Evolutionary conservation across 73 alveolate species (phyloP), one percentile per base, ranked within the genome.

Genomic region (Paramecium caudatum): DNA sequence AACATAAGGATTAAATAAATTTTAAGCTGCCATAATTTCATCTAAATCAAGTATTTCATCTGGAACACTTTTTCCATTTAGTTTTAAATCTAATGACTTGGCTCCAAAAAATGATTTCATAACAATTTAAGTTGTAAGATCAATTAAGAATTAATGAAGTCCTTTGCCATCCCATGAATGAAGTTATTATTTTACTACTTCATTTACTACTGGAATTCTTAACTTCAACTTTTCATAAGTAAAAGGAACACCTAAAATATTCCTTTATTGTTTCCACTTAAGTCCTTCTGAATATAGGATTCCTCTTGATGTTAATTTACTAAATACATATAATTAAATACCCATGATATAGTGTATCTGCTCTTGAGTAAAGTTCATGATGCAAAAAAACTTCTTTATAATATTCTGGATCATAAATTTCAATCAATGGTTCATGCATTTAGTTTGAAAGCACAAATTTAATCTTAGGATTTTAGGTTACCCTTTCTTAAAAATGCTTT

Each of bases 361-460:
- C 46, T 43, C 46, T 70, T 33, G 15, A 10, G 30, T 39, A 70
- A 37, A 25, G 37, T 19, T 70, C 15, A 70, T 70, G 87, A 6
- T 70, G 17, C 13, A 39, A 16, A 2, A 70, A 43, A 19, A 70
- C 63, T 70, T 39, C 87, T 43, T 70, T 70, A 70, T 70, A 70
- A 36, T 70, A 70, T 23, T 70, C 87, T 12, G 87, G 87, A 36
- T 65, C 83, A 65, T 65, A 33, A 33, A 65, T 65, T 15, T 36
- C 83, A n/a, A 65, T 65, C n/a, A 65, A 65, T 30, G 83, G 83
- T 36, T 65, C 47, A 65, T 65, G 47, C 83, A 65, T 65, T 9
- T 10, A 32, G 33, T 65, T 65, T 30, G 50, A 30, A 15, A 65
- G 17, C 0, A 30, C 49, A 65, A 65, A 65, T 65, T 33, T 65